These are phyloP conservation scores for Raphanus sativus DNA, from an alignment of 345 rosid genomes.

Conservation along the genomic window DNA sequence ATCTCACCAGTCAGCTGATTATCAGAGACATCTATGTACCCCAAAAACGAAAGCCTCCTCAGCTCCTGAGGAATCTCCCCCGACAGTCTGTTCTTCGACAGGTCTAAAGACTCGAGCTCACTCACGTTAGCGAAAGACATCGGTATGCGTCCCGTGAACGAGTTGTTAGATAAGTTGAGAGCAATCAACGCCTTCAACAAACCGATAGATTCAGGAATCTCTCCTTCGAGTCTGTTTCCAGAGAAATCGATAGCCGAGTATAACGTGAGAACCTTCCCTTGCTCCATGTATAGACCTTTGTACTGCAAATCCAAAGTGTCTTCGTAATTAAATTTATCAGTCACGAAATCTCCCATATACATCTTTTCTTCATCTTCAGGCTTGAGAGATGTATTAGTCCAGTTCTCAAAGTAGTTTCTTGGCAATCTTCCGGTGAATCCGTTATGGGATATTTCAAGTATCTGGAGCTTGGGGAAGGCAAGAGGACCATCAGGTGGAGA, in stretches of 20 bases:
- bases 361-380: constrained; percentile 25
- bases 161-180: constrained; percentile 35
- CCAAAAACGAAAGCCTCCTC: constrained; percentile 7
- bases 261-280: constrained; percentile 21
- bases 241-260: constrained; percentile 32
- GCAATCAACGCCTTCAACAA: constrained; percentile 24
- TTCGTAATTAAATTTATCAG: background rate
- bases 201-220: constrained; percentile 36
- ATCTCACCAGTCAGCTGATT: background rate
- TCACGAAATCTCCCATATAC: constrained; percentile 31
- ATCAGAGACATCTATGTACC: constrained; percentile 1
- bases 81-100: constrained; percentile 22
- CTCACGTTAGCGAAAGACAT: constrained; percentile 24
- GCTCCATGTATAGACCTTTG: constrained; percentile 40
- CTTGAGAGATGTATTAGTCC: constrained; percentile 17
- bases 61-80: constrained; percentile 28
- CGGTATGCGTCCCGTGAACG: constrained; percentile 25
- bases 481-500: background rate
- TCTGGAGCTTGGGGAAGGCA: constrained; percentile 3
- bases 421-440: constrained; percentile 25
- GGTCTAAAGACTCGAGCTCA: constrained; percentile 35
- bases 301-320: constrained; percentile 31
- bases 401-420: constrained; percentile 19
- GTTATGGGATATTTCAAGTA: constrained; percentile 5
- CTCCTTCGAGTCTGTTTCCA: constrained; percentile 23